A percentile compares a stretch with the other conserved stretches of the same genome.
phyloP scores from a whole-genome alignment of 352 stramenopile species.

The Phytophthora pinifolia region DNA sequence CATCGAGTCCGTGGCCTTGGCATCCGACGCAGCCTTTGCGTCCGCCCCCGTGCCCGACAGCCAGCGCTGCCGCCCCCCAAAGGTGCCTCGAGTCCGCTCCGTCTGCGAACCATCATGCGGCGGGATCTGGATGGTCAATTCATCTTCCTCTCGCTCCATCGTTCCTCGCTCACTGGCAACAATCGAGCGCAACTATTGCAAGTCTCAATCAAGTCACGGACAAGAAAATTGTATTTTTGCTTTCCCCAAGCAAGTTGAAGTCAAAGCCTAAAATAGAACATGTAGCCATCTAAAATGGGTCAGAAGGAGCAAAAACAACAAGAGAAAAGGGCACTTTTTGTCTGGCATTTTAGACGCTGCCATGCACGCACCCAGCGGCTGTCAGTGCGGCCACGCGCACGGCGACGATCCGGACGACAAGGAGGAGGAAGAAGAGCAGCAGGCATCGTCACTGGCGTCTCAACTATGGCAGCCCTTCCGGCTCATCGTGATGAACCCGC shows the following conservation, averaged over 20 bases:
- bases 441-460: slow-evolving; percentile 39
- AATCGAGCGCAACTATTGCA: no score
- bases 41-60: slow-evolving; percentile 37
- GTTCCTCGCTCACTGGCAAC: neutral
- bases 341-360: no score
- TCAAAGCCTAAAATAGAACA: slow-evolving; percentile 16
- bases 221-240: slow-evolving; percentile 2
- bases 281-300: slow-evolving; percentile 20
- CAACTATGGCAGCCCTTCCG: slow-evolving; percentile 79
- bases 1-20: slow-evolving; percentile 43
- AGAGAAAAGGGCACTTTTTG: no score
- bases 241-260: slow-evolving; percentile 13
- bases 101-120: slow-evolving; percentile 69
- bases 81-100: slow-evolving; percentile 66
- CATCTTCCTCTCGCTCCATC: slow-evolving; percentile 66
- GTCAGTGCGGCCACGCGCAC: slow-evolving; percentile 33
- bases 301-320: no score
- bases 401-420: slow-evolving; percentile 17
- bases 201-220: no score
- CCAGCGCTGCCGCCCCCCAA: slow-evolving; percentile 76
- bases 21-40: slow-evolving; percentile 29
- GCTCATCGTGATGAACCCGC: slow-evolving; percentile 61
- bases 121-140: slow-evolving; percentile 74
- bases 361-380: slow-evolving; percentile 32
- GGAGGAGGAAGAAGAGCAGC: slow-evolving; percentile 18